A percentile compares a stretch with the other conserved stretches of the same genome.
Conservation (phyloP, 495 filamentous ascomycete genomes). For the Daldinia concentrica region DNA sequence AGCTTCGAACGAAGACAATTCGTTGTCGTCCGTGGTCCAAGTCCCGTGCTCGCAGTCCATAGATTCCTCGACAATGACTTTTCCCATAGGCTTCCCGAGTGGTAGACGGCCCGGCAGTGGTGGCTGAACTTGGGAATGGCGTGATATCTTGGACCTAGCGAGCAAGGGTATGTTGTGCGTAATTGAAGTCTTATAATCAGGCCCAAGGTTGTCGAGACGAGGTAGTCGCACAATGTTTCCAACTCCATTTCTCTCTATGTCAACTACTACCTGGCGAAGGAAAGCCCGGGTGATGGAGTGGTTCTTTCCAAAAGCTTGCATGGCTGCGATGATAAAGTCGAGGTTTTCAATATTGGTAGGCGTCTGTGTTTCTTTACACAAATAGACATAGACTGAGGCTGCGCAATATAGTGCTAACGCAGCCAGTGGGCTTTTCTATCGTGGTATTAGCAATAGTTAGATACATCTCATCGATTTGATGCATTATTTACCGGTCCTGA, state of each 20-base stretch:
- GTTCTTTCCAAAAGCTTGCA: conserved; percentile 50
- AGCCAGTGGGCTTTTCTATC: conserved; percentile 51
- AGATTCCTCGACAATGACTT: not conserved
- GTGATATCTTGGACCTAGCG: conserved; percentile 45
- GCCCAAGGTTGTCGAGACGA: conserved; percentile 18
- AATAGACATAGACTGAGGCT: conserved; percentile 51
- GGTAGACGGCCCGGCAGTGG: conserved; percentile 51
- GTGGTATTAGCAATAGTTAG: conserved; percentile 5
- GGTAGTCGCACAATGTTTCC: conserved; percentile 29
- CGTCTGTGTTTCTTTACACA: conserved; percentile 41
- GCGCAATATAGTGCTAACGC: conserved; percentile 56
- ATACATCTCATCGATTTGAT: not conserved
- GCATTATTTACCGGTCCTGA: conserved; percentile 40
- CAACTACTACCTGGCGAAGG: conserved; percentile 52
- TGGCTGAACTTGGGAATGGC: conserved; percentile 44
- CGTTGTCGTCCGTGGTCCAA: conserved; percentile 6
- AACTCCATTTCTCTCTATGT: conserved; percentile 52
- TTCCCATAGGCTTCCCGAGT: conserved; percentile 43
- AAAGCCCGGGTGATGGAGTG: conserved; percentile 53
- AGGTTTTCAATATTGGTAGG: conserved; percentile 48
- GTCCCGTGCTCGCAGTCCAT: conserved; percentile 14
- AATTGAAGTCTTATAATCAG: conserved; percentile 18
- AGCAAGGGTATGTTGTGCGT: conserved; percentile 53
- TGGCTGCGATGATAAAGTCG: conserved; percentile 51
- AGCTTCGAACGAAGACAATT: not conserved